phyloP scores from a whole-genome alignment of 306 rosid species.

The Fragaria ananassa region DNA sequence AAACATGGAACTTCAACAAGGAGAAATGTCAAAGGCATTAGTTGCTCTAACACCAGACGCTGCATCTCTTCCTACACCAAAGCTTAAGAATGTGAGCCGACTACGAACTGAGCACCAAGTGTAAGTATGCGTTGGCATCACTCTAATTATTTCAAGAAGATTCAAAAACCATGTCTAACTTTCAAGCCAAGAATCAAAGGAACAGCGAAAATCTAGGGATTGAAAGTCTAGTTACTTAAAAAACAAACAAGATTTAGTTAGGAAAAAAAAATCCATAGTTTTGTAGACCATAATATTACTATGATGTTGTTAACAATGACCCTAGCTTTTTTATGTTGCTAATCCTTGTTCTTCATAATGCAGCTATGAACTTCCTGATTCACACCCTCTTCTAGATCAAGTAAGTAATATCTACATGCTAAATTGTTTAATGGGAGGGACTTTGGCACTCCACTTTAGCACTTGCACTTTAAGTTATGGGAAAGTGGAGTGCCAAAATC shows the following conservation, averaged over 20 bases:
- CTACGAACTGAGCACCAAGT: slow-evolving; percentile 95
- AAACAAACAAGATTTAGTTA: background rate
- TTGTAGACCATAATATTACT: background rate
- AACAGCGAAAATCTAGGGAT: background rate
- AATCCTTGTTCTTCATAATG: slow-evolving; percentile 38
- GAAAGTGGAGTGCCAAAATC: background rate
- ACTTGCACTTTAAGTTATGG: background rate
- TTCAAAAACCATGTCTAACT: background rate
- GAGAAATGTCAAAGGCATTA: slow-evolving; percentile 85
- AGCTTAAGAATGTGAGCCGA: slow-evolving; percentile 80
- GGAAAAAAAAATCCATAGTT: background rate
- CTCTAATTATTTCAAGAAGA: slow-evolving; percentile 25
- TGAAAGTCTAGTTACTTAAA: background rate
- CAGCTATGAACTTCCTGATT: slow-evolving; percentile 98
- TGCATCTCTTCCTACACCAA: slow-evolving; percentile 81
- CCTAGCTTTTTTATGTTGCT: slow-evolving; percentile 22
- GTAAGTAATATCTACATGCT: slow-evolving; percentile 44
- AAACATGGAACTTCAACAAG: slow-evolving; percentile 86
- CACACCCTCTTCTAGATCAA: slow-evolving; percentile 85
- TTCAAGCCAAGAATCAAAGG: background rate
- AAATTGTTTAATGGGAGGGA: background rate
- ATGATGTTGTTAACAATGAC: background rate
- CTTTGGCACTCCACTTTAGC: background rate
- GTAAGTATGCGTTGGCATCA: slow-evolving; percentile 52
- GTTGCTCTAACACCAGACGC: slow-evolving; percentile 72